Conservation (phyloP, 371 early-diverging fungal genomes). For the Nematocida displodere region DNA sequence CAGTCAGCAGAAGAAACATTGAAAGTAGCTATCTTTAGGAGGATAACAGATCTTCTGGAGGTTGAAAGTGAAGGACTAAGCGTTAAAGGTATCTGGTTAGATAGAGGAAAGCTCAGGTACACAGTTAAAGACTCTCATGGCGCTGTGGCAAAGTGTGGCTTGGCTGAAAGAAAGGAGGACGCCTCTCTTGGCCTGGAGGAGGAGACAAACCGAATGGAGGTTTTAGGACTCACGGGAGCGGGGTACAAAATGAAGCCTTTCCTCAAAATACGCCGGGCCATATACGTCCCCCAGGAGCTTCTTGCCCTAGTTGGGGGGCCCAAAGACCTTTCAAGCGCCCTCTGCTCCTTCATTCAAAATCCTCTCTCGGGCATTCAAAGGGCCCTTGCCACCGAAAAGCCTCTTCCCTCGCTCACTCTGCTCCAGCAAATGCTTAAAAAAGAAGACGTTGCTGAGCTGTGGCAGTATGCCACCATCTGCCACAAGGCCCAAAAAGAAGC, state of each 20-base stretch:
- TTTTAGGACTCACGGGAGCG: slow-evolving; percentile 16
- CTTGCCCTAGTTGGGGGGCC: background rate
- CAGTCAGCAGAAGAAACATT: slow-evolving; percentile 24
- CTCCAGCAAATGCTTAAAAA: slow-evolving; percentile 3
- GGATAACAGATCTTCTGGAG: background rate
- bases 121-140: background rate
- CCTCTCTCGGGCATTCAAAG: background rate
- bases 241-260: slow-evolving; percentile 25
- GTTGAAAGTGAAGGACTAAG: background rate
- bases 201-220: too few relatives aligned
- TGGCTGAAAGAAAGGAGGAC: too few relatives aligned
- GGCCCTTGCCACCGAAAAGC: background rate
- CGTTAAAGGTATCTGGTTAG: background rate
- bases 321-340: slow-evolving; percentile 23
- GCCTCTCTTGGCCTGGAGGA: too few relatives aligned
- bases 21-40: slow-evolving; percentile 1
- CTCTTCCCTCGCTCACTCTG: background rate
- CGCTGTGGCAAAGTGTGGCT: background rate
- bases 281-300: slow-evolving; percentile 7
- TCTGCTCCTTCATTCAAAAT: background rate
- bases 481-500: background rate
- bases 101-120: slow-evolving; percentile 3
- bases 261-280: background rate
- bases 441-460: background rate
- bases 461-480: slow-evolving; percentile 6